Evolutionary conservation across 164 flowering plant species (phyloP), one percentile per base, ranked within the genome.

Genomic region (Nymphaea thermarum): DNA sequence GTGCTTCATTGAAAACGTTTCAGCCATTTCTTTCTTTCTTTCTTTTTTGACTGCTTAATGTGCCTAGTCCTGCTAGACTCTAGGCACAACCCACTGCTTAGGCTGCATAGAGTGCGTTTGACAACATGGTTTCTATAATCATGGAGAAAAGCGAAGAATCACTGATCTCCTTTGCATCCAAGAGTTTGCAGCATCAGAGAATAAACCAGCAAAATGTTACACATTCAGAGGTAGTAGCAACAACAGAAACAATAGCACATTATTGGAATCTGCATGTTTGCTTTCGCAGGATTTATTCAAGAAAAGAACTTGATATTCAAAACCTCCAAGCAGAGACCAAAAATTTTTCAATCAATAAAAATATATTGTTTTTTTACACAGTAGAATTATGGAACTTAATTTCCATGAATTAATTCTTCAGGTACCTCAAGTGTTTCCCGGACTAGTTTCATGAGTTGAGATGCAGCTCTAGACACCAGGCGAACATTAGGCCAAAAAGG

Each of bases 401-500:
- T 47, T 47, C 12, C 55, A 47, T 2, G 55, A 47, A 47, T 16
- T 16, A 1, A 61, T 15, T 5, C 0, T 1, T 6, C 25, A 17
- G 65, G 12, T 45, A 88, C 98, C 87, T 86, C 60, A 36, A 94
- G 90, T 63, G 89, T 84, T 68, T 76, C 81, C 78, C 88, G 99
- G 70, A 94, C 96, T 45, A 88, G 76, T 71, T 85, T 81, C 91
- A 92, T 85, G 10, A 94, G 77, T 70, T 81, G 82, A 45, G 72
- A 73, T 70, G 90, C 98, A 64, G 94, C 96, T 77, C 77, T 77
- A 55, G 99, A 91, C 44, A 94, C 86, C 57, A 87, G 74, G 74
- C 92, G 86, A 73, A 79, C 84, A 74, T 86, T 90, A 6, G 89
- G 81, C 43, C 79, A 67, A 71, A 94, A 86, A 64, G 89, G 87